Evolutionary conservation across 768 basidiomycete genomes (phyloP), one percentile per base, ranked within the genome.

Genomic region (Lactifluus echinatus): DNA sequence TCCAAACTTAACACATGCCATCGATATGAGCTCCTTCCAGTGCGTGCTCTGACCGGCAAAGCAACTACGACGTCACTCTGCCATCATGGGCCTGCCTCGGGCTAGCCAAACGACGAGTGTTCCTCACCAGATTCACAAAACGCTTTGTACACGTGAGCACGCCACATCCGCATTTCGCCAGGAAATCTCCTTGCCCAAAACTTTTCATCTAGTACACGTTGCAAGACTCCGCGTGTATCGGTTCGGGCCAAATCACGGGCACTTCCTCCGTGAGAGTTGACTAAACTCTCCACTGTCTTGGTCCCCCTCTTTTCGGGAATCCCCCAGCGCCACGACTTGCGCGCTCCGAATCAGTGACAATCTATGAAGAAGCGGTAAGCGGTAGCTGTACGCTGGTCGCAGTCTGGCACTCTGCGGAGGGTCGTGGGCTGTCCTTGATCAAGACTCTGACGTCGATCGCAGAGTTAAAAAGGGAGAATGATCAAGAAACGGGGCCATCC

Each of bases 311-410:
- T 26, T 8, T 50, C 31, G 42, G 53, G 58, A 39, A 55, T 40
- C 21, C 14, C 29, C 58, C 53, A 44, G 48, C 53, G 58, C 58
- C 58, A 59, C 58, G 58, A 59, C 53, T 59, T 33, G 58, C 58
- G 57, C 57, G 58, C 58, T 59, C 58, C 58, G 58, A 59, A 59
- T 59, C 58, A 55, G 58, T 50, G 53, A 55, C 58, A 54, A 59
- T 59, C 58, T 59, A 50, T 50, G 58, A 59, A 55, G 53, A 50
- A 55, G 47, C 53, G 31, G 51, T 40, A 50, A 55, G 47, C 53
- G 31, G 51, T 40, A 59, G 53, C 12, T 50, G 29, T 50, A 50
- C 48, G 44, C 50, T 53, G 53, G 48, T 50, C 42, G 40, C 40
- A 29, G 29, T 33, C 26, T 54, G 39, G 40, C 53, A 31, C 47